Evolutionary conservation across 2,329 filamentous ascomycete genomes (phyloP).

Genomic region (Sporothrix pseudoabietina): DNA sequence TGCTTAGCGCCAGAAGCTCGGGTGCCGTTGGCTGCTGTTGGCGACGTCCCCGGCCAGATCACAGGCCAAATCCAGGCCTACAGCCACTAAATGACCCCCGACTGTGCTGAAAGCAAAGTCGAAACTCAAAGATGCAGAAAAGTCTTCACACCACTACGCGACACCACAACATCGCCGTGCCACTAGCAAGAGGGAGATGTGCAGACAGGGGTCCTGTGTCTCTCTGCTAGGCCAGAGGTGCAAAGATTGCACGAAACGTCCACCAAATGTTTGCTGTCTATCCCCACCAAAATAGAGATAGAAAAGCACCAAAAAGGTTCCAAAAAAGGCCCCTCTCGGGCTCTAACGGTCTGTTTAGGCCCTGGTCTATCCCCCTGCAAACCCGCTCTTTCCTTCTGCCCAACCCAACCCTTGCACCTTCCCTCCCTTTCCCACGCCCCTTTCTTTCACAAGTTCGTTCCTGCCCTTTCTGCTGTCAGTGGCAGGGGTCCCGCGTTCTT

Average conservation of each 20-base stretch:
- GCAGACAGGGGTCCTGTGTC: slow-evolving; percentile 15
- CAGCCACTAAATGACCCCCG: background rate
- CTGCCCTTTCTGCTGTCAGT: slow-evolving; percentile 18
- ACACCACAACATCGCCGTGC: slow-evolving; percentile 17
- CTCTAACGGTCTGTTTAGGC: slow-evolving; percentile 3
- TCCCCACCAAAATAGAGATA: slow-evolving; percentile 7
- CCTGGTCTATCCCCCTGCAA: background rate
- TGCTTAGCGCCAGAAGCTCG: slow-evolving; percentile 6
- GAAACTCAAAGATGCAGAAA: background rate
- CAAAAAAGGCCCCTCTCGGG: background rate
- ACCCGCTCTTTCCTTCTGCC: background rate
- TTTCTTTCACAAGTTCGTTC: slow-evolving; percentile 21
- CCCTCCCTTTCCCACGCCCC: slow-evolving; percentile 15
- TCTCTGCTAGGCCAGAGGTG: background rate
- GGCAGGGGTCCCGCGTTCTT: slow-evolving; percentile 15
- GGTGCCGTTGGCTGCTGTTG: background rate
- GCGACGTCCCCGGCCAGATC: background rate
- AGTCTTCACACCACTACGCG: slow-evolving; percentile 23
- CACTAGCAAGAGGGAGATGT: slow-evolving; percentile 16
- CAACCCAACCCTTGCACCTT: slow-evolving; percentile 3
- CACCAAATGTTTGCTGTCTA: background rate
- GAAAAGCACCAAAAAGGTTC: background rate
- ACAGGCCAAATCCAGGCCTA: background rate
- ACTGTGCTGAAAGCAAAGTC: background rate
- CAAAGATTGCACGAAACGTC: background rate